Conservation (phyloP, 441 rosid genomes). For the Rhodomyrtus psidioides region DNA sequence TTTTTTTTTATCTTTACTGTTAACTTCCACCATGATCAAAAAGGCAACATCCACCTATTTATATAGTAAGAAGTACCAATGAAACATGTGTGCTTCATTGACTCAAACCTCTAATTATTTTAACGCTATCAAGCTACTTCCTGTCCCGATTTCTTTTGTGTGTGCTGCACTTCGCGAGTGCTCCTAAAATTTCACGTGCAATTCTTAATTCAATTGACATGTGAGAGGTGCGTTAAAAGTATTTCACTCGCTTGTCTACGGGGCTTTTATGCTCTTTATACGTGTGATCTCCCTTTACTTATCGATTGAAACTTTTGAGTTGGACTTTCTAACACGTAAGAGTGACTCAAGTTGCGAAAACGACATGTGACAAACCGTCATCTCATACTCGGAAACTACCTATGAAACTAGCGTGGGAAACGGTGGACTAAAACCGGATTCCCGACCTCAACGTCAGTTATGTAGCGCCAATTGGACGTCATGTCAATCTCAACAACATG, state of each 20-base stretch:
- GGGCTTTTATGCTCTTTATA: not conserved
- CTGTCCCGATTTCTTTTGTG: not conserved
- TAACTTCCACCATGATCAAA: not conserved
- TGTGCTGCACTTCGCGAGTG: not conserved
- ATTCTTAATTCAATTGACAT: not conserved
- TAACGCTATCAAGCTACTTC: not conserved
- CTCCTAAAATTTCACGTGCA: not conserved
- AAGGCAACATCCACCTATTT: not conserved
- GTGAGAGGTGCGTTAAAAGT: not conserved
- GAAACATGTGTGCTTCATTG: not conserved
- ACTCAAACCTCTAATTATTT: not conserved
- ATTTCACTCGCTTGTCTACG: not conserved
- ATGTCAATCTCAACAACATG: not conserved
- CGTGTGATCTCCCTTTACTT: rapidly evolving
- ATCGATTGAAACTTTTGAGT: not conserved
- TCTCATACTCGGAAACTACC: not conserved
- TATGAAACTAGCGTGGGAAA: not conserved
- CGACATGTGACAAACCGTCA: not conserved
- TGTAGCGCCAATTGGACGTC: not conserved
- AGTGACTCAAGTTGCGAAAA: not conserved
- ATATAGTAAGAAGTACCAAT: not conserved
- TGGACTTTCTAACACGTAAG: not conserved
- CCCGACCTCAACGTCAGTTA: not conserved
- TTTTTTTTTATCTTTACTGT: not conserved
- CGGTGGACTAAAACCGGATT: not conserved